Percentiles rank a stretch among this genome's conserved stretches.
Conservation (phyloP, 177 flowering plant genomes). For the Vitis hybrid region DNA sequence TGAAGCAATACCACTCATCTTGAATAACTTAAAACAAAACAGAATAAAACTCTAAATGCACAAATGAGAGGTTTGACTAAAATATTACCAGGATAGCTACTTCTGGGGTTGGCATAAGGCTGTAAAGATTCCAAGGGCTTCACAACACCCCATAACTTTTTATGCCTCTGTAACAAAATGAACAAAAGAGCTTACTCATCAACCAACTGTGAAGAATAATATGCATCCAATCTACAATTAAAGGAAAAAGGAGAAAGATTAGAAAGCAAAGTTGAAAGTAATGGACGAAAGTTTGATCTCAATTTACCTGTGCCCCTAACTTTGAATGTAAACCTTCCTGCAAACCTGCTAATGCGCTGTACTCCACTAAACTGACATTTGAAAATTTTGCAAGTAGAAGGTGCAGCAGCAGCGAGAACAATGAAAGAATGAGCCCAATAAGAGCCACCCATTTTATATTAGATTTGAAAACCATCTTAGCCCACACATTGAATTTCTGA, state of each 20-base stretch:
- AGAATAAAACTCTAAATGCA: neutral
- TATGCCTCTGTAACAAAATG: conserved; percentile 45
- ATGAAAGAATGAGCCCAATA: conserved; percentile 58
- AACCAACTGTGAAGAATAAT: neutral
- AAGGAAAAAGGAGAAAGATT: neutral
- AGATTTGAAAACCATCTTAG: conserved; percentile 64
- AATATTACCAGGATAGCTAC: conserved; percentile 58
- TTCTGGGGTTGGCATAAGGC: conserved; percentile 85
- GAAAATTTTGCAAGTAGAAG: conserved; percentile 74
- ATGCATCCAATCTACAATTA: neutral
- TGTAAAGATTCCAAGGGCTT: conserved; percentile 63
- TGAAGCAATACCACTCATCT: neutral
- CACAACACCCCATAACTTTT: conserved; percentile 72
- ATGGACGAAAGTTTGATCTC: neutral
- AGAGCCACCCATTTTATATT: conserved; percentile 83
- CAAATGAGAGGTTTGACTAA: neutral
- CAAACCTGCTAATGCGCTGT: conserved; percentile 33
- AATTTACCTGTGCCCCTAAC: conserved; percentile 41
- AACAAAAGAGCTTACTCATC: neutral
- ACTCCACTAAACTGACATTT: conserved; percentile 42
- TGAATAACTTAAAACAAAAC: neutral
- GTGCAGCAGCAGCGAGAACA: conserved; percentile 63
- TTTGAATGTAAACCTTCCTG: conserved; percentile 42
- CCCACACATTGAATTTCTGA: conserved; percentile 5
- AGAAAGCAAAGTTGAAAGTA: neutral